phyloP scores from a whole-genome alignment of 805 yeast genomes.

The Myxozyma neotropica region DNA sequence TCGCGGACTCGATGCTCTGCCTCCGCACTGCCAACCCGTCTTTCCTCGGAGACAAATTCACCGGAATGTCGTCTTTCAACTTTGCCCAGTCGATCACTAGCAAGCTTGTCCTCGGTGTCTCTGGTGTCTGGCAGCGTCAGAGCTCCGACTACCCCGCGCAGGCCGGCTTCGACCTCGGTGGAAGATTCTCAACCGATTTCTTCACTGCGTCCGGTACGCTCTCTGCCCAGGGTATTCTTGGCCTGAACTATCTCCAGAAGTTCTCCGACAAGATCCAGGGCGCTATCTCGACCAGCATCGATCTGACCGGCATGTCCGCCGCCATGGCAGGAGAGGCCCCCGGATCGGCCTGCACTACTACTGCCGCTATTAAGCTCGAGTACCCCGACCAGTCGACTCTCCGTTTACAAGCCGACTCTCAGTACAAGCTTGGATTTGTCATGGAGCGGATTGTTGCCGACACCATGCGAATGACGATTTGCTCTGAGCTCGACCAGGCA shows the following conservation, averaged over 20 bases:
- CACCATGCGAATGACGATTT: conserved; percentile 81
- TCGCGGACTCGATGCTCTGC: conserved; percentile 83
- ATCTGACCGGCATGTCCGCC: conserved; percentile 43
- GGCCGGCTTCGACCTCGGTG: conserved; percentile 85
- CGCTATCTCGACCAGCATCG: conserved; percentile 81
- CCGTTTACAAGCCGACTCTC: conserved; percentile 91
- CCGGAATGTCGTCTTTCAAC: conserved; percentile 92
- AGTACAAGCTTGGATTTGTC: conserved; percentile 87
- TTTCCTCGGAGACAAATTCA: conserved; percentile 68
- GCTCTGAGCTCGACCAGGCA: conserved; percentile 90
- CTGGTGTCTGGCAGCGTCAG: conserved; percentile 75
- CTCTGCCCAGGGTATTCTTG: conserved; percentile 83
- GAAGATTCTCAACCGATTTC: conserved; percentile 82
- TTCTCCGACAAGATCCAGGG: conserved; percentile 93
- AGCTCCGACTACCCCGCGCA: conserved; percentile 77
- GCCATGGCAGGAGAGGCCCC: conserved; percentile 82
- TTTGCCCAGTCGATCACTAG: conserved; percentile 86
- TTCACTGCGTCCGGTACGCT: conserved; percentile 95
- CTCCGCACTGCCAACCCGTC: conserved; percentile 91
- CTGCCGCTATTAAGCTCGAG: conserved; percentile 96
- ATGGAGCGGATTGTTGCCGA: conserved; percentile 93
- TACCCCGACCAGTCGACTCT: conserved; percentile 86
- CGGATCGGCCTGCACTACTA: conserved; percentile 85
- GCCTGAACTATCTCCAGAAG: conserved; percentile 91
- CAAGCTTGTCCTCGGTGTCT: conserved; percentile 83